Base-by-base conservation (phyloP, 2,329 filamentous ascomycete genomes). In the Coniochaeta sp. region DNA sequence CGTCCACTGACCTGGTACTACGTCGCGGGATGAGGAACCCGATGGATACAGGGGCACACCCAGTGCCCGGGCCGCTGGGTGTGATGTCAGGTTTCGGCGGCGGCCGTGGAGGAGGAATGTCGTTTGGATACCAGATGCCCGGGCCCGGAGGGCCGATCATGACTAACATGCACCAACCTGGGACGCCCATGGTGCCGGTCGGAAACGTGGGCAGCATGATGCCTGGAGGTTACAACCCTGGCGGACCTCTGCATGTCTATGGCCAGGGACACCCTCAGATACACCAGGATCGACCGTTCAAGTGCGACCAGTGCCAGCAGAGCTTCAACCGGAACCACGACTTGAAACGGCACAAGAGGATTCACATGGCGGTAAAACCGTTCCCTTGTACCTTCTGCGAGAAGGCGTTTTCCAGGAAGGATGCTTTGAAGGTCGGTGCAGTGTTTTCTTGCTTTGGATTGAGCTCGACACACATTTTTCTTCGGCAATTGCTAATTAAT, bases 271-370 rank as follows among this genome's bases (percentile, higher is more conserved):
- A 80, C 55, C 74, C 74, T 13, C 50, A 32, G 24, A 59, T 62
- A 6, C 71, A 72, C 26, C 85, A 87, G 52, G 92, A 97, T 60
- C 83, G 92, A 5, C 94, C 94, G 0, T 97, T 95, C 75, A 91
- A 91, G 69, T 99, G 94, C 66, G 91, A 97, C 60, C 81, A 88
- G 64, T 99, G 94, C 63, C 83, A 88, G 0, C 90, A 95, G 66
- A 91, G 89, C 32, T 99, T 99, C 73, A 97, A 95, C 67, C 79
- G 94, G 4, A 97, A 97, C 58, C 94, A 97, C 64, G 94, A 97
- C 64, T 70, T 97, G 60, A 99, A 99, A 71, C 81, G 94, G 49
- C 94, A 99, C 68, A 96, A 96, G 75, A 77, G 91, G 48, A 97
- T 97, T 53, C 94, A 99, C 68, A 71, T 97, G 53, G 89, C 91